Conservation (phyloP, 345 rosid genomes). For the Eucalyptus regnans region DNA sequence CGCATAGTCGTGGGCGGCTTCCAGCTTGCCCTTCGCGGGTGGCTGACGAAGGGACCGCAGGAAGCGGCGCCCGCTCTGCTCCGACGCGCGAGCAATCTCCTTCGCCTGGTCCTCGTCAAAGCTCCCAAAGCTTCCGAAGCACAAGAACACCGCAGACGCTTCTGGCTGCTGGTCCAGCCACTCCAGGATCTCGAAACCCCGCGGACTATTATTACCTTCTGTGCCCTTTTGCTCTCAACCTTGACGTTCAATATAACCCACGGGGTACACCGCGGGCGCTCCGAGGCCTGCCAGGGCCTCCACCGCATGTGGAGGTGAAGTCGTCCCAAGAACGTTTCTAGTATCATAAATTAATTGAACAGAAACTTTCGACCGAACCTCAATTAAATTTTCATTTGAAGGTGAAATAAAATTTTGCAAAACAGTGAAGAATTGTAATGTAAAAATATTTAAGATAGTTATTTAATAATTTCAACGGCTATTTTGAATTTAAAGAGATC, state of each 20-base stretch:
- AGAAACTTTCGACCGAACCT: too few species aligned
- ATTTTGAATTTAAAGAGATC: too few species aligned
- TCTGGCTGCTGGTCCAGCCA: conserved; percentile 52
- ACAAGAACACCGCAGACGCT: conserved; percentile 42
- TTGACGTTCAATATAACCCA: conserved; percentile 29
- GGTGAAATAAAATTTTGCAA: background rate
- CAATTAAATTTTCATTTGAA: too few species aligned
- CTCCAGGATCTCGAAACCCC: background rate
- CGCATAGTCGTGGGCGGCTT: conserved; percentile 2
- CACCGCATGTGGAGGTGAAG: too few species aligned
- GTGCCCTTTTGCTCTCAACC: background rate
- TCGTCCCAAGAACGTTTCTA: too few species aligned
- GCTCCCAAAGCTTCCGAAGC: conserved; percentile 55
- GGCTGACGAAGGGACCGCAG: conserved; percentile 30
- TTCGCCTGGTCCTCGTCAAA: conserved; percentile 23
- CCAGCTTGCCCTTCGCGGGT: background rate
- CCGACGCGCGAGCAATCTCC: background rate
- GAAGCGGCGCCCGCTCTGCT: background rate
- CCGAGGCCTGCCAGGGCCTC: too few species aligned
- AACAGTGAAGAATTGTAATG: conserved; percentile 6
- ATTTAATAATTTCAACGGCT: background rate
- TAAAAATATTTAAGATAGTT: background rate
- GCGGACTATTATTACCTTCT: background rate
- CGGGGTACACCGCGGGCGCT: conserved; percentile 3
- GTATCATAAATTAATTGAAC: too few species aligned